These are phyloP conservation scores for Triangularia verruculosa DNA, from an alignment of 2,329 filamentous ascomycete genomes.

Conservation along the genomic window DNA sequence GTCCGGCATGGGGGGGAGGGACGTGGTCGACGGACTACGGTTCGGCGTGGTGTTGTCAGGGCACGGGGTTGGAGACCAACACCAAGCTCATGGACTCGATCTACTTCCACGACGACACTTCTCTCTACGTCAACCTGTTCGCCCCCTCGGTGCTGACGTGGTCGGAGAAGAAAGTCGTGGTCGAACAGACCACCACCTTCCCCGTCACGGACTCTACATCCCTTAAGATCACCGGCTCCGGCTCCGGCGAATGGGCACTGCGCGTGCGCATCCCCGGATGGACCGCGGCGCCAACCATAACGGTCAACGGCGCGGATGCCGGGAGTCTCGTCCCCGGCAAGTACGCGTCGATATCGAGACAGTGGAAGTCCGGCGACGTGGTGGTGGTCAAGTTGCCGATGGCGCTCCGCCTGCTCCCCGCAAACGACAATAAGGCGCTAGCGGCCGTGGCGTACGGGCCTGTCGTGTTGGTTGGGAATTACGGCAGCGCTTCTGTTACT, in stretches of 20 bases:
- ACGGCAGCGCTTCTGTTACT: slow-evolving; percentile 14
- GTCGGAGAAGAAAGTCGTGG: slow-evolving; percentile 38
- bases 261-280: slow-evolving; percentile 48
- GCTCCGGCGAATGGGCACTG: slow-evolving; percentile 35
- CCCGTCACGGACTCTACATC: slow-evolving; percentile 41
- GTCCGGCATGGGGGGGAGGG: slow-evolving; percentile 52
- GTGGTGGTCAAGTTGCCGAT: slow-evolving; percentile 46
- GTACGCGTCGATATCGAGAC: slow-evolving; percentile 40
- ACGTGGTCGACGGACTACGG: slow-evolving; percentile 54
- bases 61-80: slow-evolving; percentile 50
- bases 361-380: slow-evolving; percentile 43
- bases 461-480: slow-evolving; percentile 42
- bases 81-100: slow-evolving; percentile 53
- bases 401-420: slow-evolving; percentile 40
- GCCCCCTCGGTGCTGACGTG: slow-evolving; percentile 45
- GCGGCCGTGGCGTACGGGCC: slow-evolving; percentile 49
- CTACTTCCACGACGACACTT: slow-evolving; percentile 43
- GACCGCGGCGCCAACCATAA: slow-evolving; percentile 38
- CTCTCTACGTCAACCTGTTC: slow-evolving; percentile 50
- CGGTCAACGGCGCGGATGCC: slow-evolving; percentile 40
- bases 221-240: slow-evolving; percentile 37
- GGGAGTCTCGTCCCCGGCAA: slow-evolving; percentile 33
- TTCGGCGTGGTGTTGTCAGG: slow-evolving; percentile 54
- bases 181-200: slow-evolving; percentile 44
- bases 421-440: slow-evolving; percentile 45